Base-by-base conservation (phyloP, 192 early-diverging fungal genomes). In the Coemansia sp. region DNA sequence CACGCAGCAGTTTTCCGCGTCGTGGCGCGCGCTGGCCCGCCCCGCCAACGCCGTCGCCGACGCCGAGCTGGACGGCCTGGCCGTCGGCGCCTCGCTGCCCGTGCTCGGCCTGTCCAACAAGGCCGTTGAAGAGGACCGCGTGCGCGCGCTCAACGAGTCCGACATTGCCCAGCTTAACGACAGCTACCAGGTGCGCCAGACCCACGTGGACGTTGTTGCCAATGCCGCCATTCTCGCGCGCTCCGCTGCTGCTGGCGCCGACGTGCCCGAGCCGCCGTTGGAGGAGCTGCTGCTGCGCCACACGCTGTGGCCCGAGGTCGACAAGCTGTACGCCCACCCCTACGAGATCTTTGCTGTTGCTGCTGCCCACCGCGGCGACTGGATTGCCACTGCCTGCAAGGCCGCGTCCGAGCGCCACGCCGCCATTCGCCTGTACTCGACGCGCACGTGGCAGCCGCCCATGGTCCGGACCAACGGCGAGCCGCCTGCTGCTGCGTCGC, bases 311-410 rank as follows among this genome's bases (percentile, higher is more conserved):
- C 94, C 96, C 2, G 96, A 98, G 78, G 77, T 86, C 7, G 87
- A 94, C 56, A 97, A 98, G 69, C 80, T 97, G 58, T 97, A 95
- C 72, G 96, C 93, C n/a, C 96, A 98, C 74, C 87, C 86, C 4
- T 95, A 91, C 70, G 96, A 97, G 65, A 55, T 95, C n/a, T 83
- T 89, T 38, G 79, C 85, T 17, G 81, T 93, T 1, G 91, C 87
- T 15, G 83, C 86, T 0, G 78, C 81, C 3, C 84, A 84, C 60
- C 70, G 86, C 51, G 91, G 90, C 8, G 75, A 68, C 52, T 53
- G 79, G 39, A 70, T 95, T 0, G 94, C 93, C 0, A 85, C 90
- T 0, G 71, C 76, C 13, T 69, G 66, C 51, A 53, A 56, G 15
- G 74, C 74, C 0, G 48, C 79, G 5, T 29, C 37, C 5, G 60